These are phyloP conservation scores for Chytridium lagenaria DNA, from an alignment of 371 early-diverging fungal genomes.

Conservation along the genomic window DNA sequence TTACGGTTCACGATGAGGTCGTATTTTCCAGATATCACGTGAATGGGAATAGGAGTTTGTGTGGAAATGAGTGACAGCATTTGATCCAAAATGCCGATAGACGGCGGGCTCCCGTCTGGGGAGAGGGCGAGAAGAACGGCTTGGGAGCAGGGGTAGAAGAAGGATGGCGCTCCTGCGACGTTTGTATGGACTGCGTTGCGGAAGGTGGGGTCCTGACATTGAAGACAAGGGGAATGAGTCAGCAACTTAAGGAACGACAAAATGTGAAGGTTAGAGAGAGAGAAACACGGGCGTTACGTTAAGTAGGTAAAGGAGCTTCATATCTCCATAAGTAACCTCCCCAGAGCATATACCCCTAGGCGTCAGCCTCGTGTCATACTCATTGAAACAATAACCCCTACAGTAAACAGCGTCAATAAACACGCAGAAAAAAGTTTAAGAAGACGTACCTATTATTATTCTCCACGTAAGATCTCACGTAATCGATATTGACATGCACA, in stretches of 20 bases:
- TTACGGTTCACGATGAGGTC: conserved; percentile 7
- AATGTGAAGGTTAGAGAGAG: no score
- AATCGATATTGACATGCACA: conserved; percentile 7
- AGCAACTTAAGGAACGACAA: no score
- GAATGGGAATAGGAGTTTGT: background rate
- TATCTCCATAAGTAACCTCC: conserved; percentile 4
- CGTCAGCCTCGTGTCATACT: conserved; percentile 3
- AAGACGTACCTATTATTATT: background rate
- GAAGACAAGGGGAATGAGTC: background rate
- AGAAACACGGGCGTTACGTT: background rate
- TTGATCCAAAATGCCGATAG: background rate
- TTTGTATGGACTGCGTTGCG: background rate
- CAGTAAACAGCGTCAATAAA: background rate
- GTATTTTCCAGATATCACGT: background rate
- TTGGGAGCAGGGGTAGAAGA: conserved; percentile 5
- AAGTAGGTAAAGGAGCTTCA: conserved; percentile 3
- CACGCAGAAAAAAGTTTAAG: background rate
- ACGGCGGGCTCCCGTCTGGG: conserved; percentile 5
- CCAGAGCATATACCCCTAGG: background rate
- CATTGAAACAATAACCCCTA: background rate
- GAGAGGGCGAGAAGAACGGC: background rate
- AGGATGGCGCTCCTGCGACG: background rate
- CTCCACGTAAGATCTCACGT: background rate
- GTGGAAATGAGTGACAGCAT: background rate
- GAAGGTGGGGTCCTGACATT: conserved; percentile 3